Evolutionary conservation across 2,329 filamentous ascomycete species (phyloP).

Genomic region (Rhexocercosporidium sp.): DNA sequence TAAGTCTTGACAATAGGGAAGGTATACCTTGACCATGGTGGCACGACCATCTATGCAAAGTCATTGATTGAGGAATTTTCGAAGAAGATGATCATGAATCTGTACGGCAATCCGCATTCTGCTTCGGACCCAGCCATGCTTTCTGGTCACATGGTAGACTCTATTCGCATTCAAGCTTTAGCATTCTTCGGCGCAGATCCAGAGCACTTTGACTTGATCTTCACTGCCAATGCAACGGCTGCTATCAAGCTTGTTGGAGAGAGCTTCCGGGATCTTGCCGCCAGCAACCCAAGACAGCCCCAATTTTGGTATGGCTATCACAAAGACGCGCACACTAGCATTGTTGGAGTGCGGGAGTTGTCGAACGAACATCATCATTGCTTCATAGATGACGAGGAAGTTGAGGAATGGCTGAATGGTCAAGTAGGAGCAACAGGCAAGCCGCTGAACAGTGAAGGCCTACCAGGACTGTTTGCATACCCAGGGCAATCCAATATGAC

Average conservation of each 20-base stretch:
- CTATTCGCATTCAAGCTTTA: conserved; percentile 71
- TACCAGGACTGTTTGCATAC: conserved; percentile 70
- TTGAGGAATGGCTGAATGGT: conserved; percentile 65
- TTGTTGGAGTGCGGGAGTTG: conserved; percentile 80
- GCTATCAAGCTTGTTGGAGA: conserved; percentile 86
- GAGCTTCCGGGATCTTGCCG: conserved; percentile 67
- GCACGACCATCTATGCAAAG: conserved; percentile 79
- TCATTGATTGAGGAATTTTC: conserved; percentile 83
- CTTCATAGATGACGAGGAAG: conserved; percentile 62
- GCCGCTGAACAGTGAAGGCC: conserved; percentile 28
- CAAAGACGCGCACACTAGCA: conserved; percentile 81
- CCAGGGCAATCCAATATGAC: conserved; percentile 56
- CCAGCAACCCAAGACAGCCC: conserved; percentile 61
- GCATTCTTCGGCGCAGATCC: conserved; percentile 82
- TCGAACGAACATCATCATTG: conserved; percentile 67
- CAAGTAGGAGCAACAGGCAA: conserved; percentile 37
- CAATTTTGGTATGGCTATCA: conserved; percentile 87
- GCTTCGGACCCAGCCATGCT: conserved; percentile 79
- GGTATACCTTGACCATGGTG: conserved; percentile 90
- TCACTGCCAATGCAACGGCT: conserved; percentile 92
- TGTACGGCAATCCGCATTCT: conserved; percentile 93
- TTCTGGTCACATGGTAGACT: conserved; percentile 74
- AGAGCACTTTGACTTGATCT: conserved; percentile 81
- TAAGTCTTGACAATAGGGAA: conserved; percentile 56
- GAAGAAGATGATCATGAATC: conserved; percentile 72